phyloP scores from a whole-genome alignment of 2,329 filamentous ascomycete species.

The Phyllosticta paracitricarpa region DNA sequence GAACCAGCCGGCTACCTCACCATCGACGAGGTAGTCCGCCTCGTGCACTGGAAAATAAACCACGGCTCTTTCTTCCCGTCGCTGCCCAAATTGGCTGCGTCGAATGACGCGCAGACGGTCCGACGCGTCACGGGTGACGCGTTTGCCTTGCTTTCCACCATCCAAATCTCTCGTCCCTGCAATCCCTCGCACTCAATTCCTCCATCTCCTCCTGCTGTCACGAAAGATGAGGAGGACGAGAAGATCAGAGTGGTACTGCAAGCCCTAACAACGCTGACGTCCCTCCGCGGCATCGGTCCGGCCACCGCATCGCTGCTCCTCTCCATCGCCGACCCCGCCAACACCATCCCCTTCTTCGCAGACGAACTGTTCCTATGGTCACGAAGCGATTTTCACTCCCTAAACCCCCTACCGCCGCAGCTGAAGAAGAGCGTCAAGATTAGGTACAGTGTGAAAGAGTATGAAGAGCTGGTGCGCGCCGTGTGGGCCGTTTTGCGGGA shows the following conservation, averaged over 20 bases:
- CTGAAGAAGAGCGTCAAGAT: slow-evolving; percentile 41
- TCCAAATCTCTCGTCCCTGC: too few relatives aligned
- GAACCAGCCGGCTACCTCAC: neutral
- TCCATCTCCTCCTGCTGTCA: too few relatives aligned
- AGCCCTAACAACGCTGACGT: slow-evolving; percentile 46
- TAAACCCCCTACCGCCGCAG: too few relatives aligned
- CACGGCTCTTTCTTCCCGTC: slow-evolving; percentile 42
- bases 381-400: slow-evolving; percentile 20
- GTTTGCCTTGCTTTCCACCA: slow-evolving; percentile 24
- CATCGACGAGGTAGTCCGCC: slow-evolving; percentile 19
- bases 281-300: slow-evolving; percentile 65
- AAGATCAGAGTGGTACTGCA: too few relatives aligned
- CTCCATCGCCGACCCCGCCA: slow-evolving; percentile 49
- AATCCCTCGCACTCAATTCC: too few relatives aligned
- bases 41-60: slow-evolving; percentile 34
- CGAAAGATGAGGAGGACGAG: too few relatives aligned
- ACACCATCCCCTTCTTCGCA: slow-evolving; percentile 59
- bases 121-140: slow-evolving; percentile 43
- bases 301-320: slow-evolving; percentile 70
- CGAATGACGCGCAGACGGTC: slow-evolving; percentile 44
- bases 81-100: slow-evolving; percentile 42
- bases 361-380: slow-evolving; percentile 72
- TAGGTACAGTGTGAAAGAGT: slow-evolving; percentile 64
- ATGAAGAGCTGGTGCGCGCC: slow-evolving; percentile 42
- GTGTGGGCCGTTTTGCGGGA: slow-evolving; percentile 42